Conservation (phyloP, 768 basidiomycete genomes). For the Tricholoma hemisulphureum region DNA sequence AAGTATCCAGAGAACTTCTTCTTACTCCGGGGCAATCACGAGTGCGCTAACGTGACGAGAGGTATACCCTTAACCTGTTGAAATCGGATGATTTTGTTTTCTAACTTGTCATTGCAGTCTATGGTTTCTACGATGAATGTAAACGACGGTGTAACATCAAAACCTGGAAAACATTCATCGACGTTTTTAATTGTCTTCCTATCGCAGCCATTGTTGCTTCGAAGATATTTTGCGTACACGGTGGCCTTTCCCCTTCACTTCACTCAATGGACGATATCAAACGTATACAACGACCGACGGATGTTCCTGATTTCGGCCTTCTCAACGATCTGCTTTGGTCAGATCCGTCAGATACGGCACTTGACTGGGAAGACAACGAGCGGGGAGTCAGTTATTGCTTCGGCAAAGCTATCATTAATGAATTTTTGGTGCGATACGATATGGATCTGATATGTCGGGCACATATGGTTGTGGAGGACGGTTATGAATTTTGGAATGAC, state of each 20-base stretch:
- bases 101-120: slow-evolving; percentile 55
- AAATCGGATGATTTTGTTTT: slow-evolving; percentile 9
- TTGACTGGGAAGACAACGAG: slow-evolving; percentile 99
- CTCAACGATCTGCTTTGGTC: slow-evolving; percentile 98
- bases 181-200: slow-evolving; percentile 98
- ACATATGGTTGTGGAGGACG: slow-evolving; percentile 99
- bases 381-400: slow-evolving; percentile 99
- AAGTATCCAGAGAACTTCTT: slow-evolving; percentile 99
- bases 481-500: slow-evolving; percentile 99
- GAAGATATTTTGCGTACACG: slow-evolving; percentile 99
- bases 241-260: slow-evolving; percentile 88
- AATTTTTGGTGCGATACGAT: slow-evolving; percentile 91
- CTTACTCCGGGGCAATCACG: slow-evolving; percentile 95
- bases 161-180: slow-evolving; percentile 99
- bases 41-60: slow-evolving; percentile 98
- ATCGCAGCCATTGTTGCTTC: slow-evolving; percentile 98
- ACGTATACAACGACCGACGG: slow-evolving; percentile 95
- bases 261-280: slow-evolving; percentile 99
- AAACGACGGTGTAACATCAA: slow-evolving; percentile 99
- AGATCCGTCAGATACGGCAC: slow-evolving; percentile 94
- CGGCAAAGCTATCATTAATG: slow-evolving; percentile 95
- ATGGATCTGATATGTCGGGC: slow-evolving; percentile 99
- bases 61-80: slow-evolving; percentile 44
- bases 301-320: slow-evolving; percentile 97
- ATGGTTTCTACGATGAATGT: slow-evolving; percentile 99